These are phyloP conservation scores for Nitzschia sp. DNA, from an alignment of 108 stramenopile species.

Conservation along the genomic window DNA sequence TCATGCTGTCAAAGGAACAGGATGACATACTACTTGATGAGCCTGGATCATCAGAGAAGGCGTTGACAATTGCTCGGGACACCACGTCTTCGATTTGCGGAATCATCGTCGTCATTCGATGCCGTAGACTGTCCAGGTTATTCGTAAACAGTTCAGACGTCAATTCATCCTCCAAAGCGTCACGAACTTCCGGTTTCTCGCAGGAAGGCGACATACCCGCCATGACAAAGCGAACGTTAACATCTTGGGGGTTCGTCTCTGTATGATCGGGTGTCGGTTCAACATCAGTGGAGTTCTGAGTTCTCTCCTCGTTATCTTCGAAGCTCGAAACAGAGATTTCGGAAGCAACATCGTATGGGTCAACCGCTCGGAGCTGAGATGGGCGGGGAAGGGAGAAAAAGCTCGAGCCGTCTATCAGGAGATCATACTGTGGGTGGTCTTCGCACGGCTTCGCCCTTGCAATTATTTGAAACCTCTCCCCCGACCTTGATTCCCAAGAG, in stretches of 20 bases:
- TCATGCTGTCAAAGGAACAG: background rate
- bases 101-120: conserved; percentile 16
- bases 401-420: conserved; percentile 62
- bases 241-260: background rate
- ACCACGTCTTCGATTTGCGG: conserved; percentile 43
- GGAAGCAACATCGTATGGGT: conserved; percentile 1
- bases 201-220: conserved; percentile 7
- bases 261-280: background rate
- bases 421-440: conserved; percentile 61
- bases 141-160: conserved; percentile 31
- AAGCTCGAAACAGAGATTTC: background rate
- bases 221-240: conserved; percentile 24
- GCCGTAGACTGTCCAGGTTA: conserved; percentile 29
- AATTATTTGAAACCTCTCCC: conserved; percentile 26
- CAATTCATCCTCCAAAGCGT: conserved; percentile 32
- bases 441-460: conserved; percentile 23
- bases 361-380: conserved; percentile 43
- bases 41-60: conserved; percentile 36
- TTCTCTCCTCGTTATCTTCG: background rate
- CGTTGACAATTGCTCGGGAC: conserved; percentile 44
- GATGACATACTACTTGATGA: conserved; percentile 16
- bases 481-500: conserved; percentile 35
- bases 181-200: background rate
- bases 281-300: background rate
- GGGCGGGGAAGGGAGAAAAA: conserved; percentile 57